Conservation (phyloP, 495 filamentous ascomycete genomes). For the Stereocaulon alpinum region DNA sequence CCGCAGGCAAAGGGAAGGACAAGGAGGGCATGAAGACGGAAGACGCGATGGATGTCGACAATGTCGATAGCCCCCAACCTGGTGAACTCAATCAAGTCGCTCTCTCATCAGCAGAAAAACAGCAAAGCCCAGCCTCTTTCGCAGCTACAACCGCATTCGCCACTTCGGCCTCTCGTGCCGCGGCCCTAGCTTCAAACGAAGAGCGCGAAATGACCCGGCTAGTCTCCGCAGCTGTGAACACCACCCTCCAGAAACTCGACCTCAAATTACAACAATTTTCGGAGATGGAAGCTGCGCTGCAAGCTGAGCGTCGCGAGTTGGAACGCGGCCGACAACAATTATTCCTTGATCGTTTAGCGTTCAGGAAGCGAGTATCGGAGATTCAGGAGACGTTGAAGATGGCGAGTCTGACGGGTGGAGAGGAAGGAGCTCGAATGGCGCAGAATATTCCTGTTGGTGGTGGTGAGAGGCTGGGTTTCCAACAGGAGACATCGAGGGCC, state of each 20-base stretch:
- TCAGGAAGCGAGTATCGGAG: constrained; percentile 76
- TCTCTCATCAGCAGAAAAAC: constrained; percentile 14
- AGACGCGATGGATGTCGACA: constrained; percentile 59
- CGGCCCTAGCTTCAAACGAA: constrained; percentile 84
- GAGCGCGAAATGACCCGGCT: constrained; percentile 92
- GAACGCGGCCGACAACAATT: constrained; percentile 84
- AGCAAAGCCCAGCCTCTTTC: constrained; percentile 25
- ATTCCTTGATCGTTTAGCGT: constrained; percentile 80
- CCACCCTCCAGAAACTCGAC: constrained; percentile 73
- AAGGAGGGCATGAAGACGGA: constrained; percentile 53
- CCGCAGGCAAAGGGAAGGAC: constrained; percentile 48
- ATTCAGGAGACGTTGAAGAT: constrained; percentile 66
- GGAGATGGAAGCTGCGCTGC: constrained; percentile 84
- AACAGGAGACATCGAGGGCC: constrained; percentile 36
- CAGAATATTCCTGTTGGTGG: constrained; percentile 38
- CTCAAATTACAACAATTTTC: constrained; percentile 86
- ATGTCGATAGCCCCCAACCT: constrained; percentile 16
- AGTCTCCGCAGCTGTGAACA: constrained; percentile 73
- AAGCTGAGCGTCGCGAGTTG: constrained; percentile 84
- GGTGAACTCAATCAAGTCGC: constrained; percentile 13
- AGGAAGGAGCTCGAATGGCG: constrained; percentile 48
- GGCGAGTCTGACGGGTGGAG: constrained; percentile 48
- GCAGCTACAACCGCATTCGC: constrained; percentile 69
- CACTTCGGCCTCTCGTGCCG: constrained; percentile 71
- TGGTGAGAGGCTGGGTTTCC: constrained; percentile 52